phyloP scores from a whole-genome alignment of 2,329 filamentous ascomycete species.

The Pseudogymnoascus destructans region DNA sequence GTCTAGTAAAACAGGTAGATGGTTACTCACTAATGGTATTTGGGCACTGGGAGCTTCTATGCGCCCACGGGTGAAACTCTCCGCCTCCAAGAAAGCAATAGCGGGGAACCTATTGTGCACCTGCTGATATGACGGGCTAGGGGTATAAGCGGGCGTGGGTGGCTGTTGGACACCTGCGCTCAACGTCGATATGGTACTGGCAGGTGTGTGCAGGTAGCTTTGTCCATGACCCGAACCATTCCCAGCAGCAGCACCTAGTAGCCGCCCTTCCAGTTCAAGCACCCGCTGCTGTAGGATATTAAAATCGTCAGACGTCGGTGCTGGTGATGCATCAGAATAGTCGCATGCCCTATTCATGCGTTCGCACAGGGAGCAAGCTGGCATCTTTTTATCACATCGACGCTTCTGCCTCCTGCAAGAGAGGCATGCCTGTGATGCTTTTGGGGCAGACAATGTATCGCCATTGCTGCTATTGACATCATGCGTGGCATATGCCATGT shows the following conservation, averaged over 20 bases:
- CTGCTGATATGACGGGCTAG: slow-evolving; percentile 17
- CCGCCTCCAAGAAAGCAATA: slow-evolving; percentile 33
- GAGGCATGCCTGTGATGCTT: slow-evolving; percentile 31
- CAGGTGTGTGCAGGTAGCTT: neutral
- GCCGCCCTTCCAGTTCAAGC: slow-evolving; percentile 28
- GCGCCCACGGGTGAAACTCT: slow-evolving; percentile 28
- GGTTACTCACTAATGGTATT: slow-evolving; percentile 28
- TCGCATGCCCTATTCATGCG: slow-evolving; percentile 32
- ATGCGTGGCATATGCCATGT: neutral
- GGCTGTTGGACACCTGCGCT: neutral
- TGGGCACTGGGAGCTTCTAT: slow-evolving; percentile 29
- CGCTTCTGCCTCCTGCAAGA: slow-evolving; percentile 37
- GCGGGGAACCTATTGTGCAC: slow-evolving; percentile 29
- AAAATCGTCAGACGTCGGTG: slow-evolving; percentile 31
- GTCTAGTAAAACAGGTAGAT: neutral
- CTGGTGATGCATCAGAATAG: slow-evolving; percentile 28
- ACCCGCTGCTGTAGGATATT: slow-evolving; percentile 28
- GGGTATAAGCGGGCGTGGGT: slow-evolving; percentile 15
- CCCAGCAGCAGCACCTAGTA: slow-evolving; percentile 13
- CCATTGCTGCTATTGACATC: slow-evolving; percentile 3
- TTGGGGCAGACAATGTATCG: slow-evolving; percentile 13
- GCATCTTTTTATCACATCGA: slow-evolving; percentile 38
- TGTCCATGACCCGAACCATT: neutral
- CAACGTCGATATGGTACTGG: neutral
- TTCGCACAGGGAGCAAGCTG: slow-evolving; percentile 34